Percentiles rank a stretch among this genome's conserved stretches.
phyloP scores from a whole-genome alignment of 148 eudicot genomes.

The Rhododendron kiyosumense region DNA sequence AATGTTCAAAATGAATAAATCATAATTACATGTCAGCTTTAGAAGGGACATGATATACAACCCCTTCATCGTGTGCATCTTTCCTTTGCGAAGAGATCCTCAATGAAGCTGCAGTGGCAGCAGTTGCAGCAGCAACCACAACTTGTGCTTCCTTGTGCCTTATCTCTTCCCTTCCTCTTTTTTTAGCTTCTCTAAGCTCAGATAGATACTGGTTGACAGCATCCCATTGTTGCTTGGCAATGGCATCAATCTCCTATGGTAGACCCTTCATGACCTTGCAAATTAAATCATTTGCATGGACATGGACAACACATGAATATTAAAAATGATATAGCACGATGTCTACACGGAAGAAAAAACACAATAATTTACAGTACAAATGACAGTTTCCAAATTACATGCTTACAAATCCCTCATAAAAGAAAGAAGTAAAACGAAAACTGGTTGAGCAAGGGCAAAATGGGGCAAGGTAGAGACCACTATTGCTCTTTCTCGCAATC shows the following conservation, averaged over 20 bases:
- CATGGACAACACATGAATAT: conserved; percentile 1
- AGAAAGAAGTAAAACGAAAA: neutral
- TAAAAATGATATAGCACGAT: neutral
- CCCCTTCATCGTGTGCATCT: too few relatives aligned
- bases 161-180: conserved; percentile 87
- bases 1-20: too few relatives aligned
- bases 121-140: conserved; percentile 90
- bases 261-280: conserved; percentile 58
- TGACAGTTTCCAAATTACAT: neutral
- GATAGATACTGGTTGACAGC: conserved; percentile 63
- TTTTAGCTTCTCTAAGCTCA: conserved; percentile 83
- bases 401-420: neutral
- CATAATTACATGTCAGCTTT: too few relatives aligned
- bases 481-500: conserved; percentile 42
- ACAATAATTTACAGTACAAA: neutral
- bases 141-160: conserved; percentile 94
- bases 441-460: conserved; percentile 1
- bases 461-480: conserved; percentile 47
- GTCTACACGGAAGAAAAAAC: neutral
- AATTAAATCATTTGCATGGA: conserved; percentile 63
- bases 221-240: conserved; percentile 74
- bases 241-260: conserved; percentile 58
- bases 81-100: conserved; percentile 47
- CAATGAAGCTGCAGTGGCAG: conserved; percentile 91
- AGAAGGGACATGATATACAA: too few relatives aligned